Evolutionary conservation across 2,329 filamentous ascomycete genomes (phyloP).

Genomic region (Sarocladiaceae sp.): DNA sequence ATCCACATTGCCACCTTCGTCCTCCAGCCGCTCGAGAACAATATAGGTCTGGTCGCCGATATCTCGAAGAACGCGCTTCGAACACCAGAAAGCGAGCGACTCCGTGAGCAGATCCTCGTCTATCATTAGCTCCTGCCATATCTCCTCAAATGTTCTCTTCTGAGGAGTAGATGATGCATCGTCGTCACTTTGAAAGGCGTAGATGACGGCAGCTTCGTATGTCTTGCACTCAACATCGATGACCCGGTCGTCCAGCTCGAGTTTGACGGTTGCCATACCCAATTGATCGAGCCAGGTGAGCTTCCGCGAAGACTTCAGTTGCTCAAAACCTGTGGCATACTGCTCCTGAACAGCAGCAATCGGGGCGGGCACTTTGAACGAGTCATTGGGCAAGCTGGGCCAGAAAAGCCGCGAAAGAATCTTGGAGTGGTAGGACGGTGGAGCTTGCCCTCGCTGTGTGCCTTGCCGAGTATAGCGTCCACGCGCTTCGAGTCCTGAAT

Average conservation of each 20-base stretch:
- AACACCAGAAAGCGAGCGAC: conserved; percentile 69
- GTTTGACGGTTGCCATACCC: conserved; percentile 73
- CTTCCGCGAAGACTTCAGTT: conserved; percentile 77
- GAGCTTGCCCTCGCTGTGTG: background rate
- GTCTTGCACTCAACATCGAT: conserved; percentile 70
- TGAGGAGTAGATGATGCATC: conserved; percentile 25
- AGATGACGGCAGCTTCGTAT: conserved; percentile 84
- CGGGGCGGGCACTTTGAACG: conserved; percentile 58
- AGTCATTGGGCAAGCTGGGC: conserved; percentile 72
- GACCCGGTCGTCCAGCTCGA: conserved; percentile 78
- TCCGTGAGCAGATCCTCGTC: conserved; percentile 66
- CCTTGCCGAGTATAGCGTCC: conserved; percentile 60
- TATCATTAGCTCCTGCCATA: conserved; percentile 61
- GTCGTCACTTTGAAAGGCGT: conserved; percentile 63
- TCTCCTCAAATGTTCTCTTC: conserved; percentile 45
- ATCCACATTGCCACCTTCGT: conserved; percentile 23
- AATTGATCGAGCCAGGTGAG: conserved; percentile 84
- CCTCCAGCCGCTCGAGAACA: conserved; percentile 62
- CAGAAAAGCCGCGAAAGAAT: conserved; percentile 92
- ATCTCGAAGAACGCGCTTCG: conserved; percentile 61
- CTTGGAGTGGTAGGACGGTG: conserved; percentile 63
- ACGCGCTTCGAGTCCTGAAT: conserved; percentile 77
- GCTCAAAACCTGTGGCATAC: conserved; percentile 74
- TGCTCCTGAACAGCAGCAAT: conserved; percentile 58
- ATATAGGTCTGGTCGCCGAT: conserved; percentile 50